These are phyloP conservation scores for Ophiostoma quercus DNA, from an alignment of 2,329 filamentous ascomycete species.

Conservation along the genomic window DNA sequence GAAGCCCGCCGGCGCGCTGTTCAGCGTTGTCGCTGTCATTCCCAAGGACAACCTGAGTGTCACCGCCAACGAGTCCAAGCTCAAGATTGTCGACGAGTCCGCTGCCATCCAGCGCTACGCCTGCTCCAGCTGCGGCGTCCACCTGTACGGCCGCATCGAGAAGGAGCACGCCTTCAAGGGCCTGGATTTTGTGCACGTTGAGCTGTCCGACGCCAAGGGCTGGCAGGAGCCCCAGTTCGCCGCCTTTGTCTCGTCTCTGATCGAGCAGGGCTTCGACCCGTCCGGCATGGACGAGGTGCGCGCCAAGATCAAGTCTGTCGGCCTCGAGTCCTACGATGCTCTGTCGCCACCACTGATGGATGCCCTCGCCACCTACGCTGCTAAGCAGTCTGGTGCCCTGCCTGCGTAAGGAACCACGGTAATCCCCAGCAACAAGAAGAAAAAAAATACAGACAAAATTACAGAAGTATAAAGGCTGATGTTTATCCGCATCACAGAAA, in stretches of 20 bases:
- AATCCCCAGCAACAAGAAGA: background rate
- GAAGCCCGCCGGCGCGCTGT: slow-evolving; percentile 60
- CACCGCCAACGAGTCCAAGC: slow-evolving; percentile 54
- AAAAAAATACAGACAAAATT: background rate
- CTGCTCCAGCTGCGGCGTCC: slow-evolving; percentile 56
- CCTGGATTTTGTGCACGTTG: slow-evolving; percentile 63
- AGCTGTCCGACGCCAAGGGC: slow-evolving; percentile 54
- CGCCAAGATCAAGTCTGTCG: slow-evolving; percentile 46
- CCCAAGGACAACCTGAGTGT: slow-evolving; percentile 51
- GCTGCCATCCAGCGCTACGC: slow-evolving; percentile 58
- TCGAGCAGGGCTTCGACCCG: slow-evolving; percentile 61
- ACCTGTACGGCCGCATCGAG: slow-evolving; percentile 61
- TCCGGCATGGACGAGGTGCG: slow-evolving; percentile 52
- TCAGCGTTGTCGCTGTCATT: slow-evolving; percentile 59
- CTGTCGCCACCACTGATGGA: slow-evolving; percentile 61
- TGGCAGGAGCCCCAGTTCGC: slow-evolving; percentile 70
- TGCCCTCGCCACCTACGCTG: slow-evolving; percentile 51
- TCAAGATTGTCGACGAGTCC: slow-evolving; percentile 49
- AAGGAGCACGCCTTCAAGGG: slow-evolving; percentile 62
- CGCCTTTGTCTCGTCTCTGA: slow-evolving; percentile 61
- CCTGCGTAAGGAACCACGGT: slow-evolving; percentile 25
- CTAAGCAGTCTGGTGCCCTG: slow-evolving; percentile 40
- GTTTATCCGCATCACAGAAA: slow-evolving; percentile 15
- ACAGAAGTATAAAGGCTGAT: background rate
- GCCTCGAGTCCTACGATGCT: slow-evolving; percentile 58